Conservation (phyloP, 306 rosid genomes). For the Castanopsis chinensis region DNA sequence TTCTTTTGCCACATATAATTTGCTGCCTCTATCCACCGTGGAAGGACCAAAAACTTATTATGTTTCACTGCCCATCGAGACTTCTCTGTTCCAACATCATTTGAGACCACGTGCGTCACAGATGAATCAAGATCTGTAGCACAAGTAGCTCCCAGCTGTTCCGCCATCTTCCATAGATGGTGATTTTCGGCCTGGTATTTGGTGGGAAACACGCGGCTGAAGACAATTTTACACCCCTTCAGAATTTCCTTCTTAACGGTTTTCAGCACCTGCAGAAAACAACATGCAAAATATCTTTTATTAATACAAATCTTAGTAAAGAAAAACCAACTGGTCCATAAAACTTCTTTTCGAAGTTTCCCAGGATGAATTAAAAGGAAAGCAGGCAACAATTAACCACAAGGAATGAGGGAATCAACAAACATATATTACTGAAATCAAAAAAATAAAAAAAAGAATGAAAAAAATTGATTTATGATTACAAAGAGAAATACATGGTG, state of each 20-base stretch:
- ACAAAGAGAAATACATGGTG: background rate
- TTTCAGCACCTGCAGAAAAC: constrained; percentile 55
- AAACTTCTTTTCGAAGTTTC: background rate
- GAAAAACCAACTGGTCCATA: background rate
- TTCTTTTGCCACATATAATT: constrained; percentile 75
- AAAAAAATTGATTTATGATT: background rate
- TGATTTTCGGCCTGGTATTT: constrained; percentile 44
- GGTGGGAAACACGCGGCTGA: constrained; percentile 59
- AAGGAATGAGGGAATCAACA: background rate
- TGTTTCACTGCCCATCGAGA: constrained; percentile 75
- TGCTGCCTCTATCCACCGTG: constrained; percentile 81
- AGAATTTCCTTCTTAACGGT: constrained; percentile 44
- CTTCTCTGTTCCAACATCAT: constrained; percentile 81
- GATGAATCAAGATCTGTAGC: constrained; percentile 49
- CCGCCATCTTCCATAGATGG: constrained; percentile 70
- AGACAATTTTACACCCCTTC: constrained; percentile 59
- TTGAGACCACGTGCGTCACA: constrained; percentile 76
- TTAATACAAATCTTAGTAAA: background rate
- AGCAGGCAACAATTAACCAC: background rate
- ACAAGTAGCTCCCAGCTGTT: constrained; percentile 82
- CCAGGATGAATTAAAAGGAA: background rate
- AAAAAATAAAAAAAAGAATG: background rate
- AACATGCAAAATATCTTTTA: background rate
- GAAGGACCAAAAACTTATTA: constrained; percentile 71
- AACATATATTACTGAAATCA: background rate